Conservation (phyloP, 345 rosid species). For the Eucalyptus pauciflora region DNA sequence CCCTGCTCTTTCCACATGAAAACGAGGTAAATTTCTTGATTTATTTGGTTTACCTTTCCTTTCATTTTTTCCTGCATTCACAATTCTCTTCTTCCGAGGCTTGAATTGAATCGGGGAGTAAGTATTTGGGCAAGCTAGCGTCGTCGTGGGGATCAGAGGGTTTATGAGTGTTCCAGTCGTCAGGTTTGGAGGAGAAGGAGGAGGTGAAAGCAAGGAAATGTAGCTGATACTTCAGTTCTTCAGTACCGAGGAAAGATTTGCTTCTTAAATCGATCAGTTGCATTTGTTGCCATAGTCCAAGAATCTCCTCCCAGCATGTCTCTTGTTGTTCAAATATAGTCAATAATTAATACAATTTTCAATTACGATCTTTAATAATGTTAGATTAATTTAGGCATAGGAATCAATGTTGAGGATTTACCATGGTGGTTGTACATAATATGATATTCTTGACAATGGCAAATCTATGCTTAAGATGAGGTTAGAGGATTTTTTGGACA, state of each 20-base stretch:
- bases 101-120: background rate
- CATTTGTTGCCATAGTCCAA: background rate
- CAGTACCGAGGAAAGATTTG: background rate
- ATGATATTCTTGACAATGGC: background rate
- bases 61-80: background rate
- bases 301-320: background rate
- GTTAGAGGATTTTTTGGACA: background rate
- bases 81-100: background rate
- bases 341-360: background rate
- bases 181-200: background rate
- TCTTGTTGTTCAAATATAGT: background rate
- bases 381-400: background rate
- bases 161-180: background rate
- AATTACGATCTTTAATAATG: background rate
- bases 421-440: background rate
- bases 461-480: background rate
- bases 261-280: background rate
- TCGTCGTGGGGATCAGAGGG: accelerated
- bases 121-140: background rate
- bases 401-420: background rate
- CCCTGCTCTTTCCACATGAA: background rate
- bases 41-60: background rate
- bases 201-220: background rate
- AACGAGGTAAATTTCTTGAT: background rate
- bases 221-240: background rate